A percentile compares a stretch with the other conserved stretches of the same genome.
phyloP scores from a whole-genome alignment of 2,329 filamentous ascomycete species.

The Neoarthrinium moseri region DNA sequence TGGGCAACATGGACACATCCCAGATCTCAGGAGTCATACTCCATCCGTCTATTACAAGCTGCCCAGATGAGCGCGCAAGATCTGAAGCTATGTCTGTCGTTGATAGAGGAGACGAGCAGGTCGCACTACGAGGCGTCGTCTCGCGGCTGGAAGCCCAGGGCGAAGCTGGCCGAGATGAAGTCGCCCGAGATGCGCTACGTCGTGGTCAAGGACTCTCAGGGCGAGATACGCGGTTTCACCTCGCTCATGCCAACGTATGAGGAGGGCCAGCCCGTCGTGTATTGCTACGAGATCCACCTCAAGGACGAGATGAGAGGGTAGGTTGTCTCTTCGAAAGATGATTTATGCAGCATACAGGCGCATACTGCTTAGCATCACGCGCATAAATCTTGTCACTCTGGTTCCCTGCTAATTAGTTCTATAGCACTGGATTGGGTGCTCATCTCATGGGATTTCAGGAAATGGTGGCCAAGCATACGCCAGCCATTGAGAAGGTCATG shows the following conservation, averaged over 20 bases:
- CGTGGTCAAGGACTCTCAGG: conserved; percentile 45
- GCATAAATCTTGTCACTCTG: too few species aligned
- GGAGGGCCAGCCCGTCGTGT: conserved; percentile 64
- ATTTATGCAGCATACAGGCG: too few species aligned
- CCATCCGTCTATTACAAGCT: conserved; percentile 41
- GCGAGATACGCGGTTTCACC: conserved; percentile 50
- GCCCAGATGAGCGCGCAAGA: conserved; percentile 39
- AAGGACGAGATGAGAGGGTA: conserved; percentile 53
- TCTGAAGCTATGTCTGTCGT: conserved; percentile 50
- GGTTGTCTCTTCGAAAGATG: conserved; percentile 16
- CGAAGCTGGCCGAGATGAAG: conserved; percentile 68
- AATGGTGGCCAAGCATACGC: conserved; percentile 50
- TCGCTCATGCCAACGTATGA: conserved; percentile 75
- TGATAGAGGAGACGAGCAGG: conserved; percentile 64
- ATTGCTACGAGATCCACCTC: conserved; percentile 79
- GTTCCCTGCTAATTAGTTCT: background rate
- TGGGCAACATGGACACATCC: conserved; percentile 52
- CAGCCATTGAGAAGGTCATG: conserved; percentile 65
- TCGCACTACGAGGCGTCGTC: conserved; percentile 62
- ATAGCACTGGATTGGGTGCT: conserved; percentile 61
- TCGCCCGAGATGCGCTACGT: conserved; percentile 68
- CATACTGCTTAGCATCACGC: too few species aligned
- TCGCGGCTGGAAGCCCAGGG: conserved; percentile 59
- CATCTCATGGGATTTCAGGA: conserved; percentile 58
- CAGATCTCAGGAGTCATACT: conserved; percentile 36